Conservation (phyloP, 2,329 filamentous ascomycete species). For the Microcera coccophila region DNA sequence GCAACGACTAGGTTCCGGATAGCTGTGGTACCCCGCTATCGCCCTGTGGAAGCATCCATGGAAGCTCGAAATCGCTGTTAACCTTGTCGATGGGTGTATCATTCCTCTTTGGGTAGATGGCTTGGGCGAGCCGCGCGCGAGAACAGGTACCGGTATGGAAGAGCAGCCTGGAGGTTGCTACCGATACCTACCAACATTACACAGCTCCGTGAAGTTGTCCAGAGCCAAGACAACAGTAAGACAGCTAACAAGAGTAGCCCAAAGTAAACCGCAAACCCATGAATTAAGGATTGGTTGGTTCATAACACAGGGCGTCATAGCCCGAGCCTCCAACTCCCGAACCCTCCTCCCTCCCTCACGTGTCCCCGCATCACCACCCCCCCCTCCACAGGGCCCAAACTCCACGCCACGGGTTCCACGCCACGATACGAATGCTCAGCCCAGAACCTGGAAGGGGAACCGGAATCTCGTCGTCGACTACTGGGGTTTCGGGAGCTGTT, state of each 20-base stretch:
- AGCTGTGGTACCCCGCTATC: constrained; percentile 26
- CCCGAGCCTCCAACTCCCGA: not conserved
- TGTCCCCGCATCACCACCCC: constrained; percentile 29
- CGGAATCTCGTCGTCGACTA: constrained; percentile 9
- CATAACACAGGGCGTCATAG: not conserved
- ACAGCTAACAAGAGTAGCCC: not conserved
- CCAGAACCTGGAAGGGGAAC: constrained; percentile 9
- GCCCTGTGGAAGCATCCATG: constrained; percentile 25
- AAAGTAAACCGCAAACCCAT: too few relatives aligned
- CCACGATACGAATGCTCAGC: constrained; percentile 24
- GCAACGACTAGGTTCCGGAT: not conserved
- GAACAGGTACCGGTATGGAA: constrained; percentile 3
- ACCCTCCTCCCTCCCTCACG: constrained; percentile 20
- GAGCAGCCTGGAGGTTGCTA: too few relatives aligned
- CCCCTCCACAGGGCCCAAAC: constrained; percentile 15
- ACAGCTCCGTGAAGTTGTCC: too few relatives aligned
- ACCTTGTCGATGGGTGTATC: constrained; percentile 1
- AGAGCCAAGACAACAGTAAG: not conserved
- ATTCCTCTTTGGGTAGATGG: constrained; percentile 24
- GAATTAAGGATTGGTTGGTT: too few relatives aligned
- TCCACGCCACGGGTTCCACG: constrained; percentile 21
- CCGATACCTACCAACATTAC: too few relatives aligned
- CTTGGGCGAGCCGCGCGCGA: constrained; percentile 10
- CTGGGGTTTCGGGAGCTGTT: too few relatives aligned
- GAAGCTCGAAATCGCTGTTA: constrained; percentile 17